Percentiles rank a stretch among this genome's conserved stretches.
Conservation (phyloP, 2,329 filamentous ascomycete species). For the Tolypocladium ophioglossoides region DNA sequence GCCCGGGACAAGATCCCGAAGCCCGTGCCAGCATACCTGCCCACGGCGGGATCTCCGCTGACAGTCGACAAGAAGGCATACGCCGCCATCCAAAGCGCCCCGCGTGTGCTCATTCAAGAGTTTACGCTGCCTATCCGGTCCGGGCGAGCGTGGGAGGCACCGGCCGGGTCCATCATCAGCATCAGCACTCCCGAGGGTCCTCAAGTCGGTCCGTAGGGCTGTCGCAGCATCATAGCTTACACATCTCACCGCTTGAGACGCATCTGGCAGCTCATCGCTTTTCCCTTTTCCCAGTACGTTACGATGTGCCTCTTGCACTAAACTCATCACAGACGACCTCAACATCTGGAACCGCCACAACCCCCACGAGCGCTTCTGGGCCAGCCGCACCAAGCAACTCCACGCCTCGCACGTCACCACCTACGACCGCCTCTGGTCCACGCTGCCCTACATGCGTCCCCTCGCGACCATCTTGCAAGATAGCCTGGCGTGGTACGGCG, state of each 20-base stretch:
- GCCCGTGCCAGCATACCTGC: slow-evolving; percentile 38
- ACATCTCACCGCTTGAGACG: not conserved
- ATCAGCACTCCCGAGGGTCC: slow-evolving; percentile 68
- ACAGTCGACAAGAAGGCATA: slow-evolving; percentile 40
- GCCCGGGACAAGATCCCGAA: slow-evolving; percentile 33
- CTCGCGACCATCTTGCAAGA: slow-evolving; percentile 62
- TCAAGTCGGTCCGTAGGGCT: slow-evolving; percentile 49
- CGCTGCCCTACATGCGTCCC: slow-evolving; percentile 65
- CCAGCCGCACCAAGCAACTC: slow-evolving; percentile 65
- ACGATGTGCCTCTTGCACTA: not conserved
- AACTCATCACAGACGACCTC: slow-evolving; percentile 46
- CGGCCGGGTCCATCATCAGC: slow-evolving; percentile 56
- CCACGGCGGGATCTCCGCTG: slow-evolving; percentile 30
- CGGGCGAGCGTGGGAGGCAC: slow-evolving; percentile 61
- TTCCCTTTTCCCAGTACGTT: not conserved
- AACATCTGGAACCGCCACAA: slow-evolving; percentile 75
- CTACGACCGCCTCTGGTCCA: slow-evolving; percentile 68
- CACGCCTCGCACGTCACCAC: slow-evolving; percentile 65
- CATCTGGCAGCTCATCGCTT: not conserved
- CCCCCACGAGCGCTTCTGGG: slow-evolving; percentile 75
- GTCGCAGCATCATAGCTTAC: not conserved
- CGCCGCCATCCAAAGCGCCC: slow-evolving; percentile 45
- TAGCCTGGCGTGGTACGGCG: slow-evolving; percentile 50
- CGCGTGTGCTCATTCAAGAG: slow-evolving; percentile 30
- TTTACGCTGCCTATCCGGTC: slow-evolving; percentile 64